phyloP scores from a whole-genome alignment of 1,284 basidiomycete genomes.

The Cutaneotrichosporon cutaneum region DNA sequence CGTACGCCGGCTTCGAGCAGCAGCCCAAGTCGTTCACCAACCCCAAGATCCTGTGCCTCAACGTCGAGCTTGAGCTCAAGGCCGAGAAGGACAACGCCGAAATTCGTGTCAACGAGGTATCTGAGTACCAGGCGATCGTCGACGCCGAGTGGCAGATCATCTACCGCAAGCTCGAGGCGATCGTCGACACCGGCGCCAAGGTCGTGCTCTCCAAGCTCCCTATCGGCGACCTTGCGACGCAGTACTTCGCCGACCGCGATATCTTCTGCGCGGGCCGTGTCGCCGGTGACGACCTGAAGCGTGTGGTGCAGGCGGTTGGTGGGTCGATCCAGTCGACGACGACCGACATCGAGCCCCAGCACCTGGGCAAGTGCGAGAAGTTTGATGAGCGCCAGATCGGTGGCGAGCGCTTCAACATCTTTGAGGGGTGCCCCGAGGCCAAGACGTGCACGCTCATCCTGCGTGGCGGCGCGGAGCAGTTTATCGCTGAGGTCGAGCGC shows the following conservation, averaged over 20 bases:
- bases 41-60: conserved; percentile 89
- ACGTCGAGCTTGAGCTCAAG: conserved; percentile 98
- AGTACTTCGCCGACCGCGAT: conserved; percentile 98
- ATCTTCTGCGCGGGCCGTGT: conserved; percentile 99
- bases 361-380: conserved; percentile 84
- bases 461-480: conserved; percentile 96
- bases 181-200: conserved; percentile 94
- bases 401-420: conserved; percentile 95
- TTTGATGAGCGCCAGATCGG: conserved; percentile 98
- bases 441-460: conserved; percentile 97
- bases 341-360: conserved; percentile 83
- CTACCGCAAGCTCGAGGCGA: conserved; percentile 93
- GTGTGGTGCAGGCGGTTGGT: conserved; percentile 94
- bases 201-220: conserved; percentile 97
- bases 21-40: conserved; percentile 92
- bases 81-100: conserved; percentile 99
- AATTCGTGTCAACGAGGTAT: conserved; percentile 92
- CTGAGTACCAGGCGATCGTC: conserved; percentile 98
- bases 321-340: conserved; percentile 94
- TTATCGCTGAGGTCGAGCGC: conserved; percentile 97
- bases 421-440: conserved; percentile 89
- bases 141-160: conserved; percentile 99
- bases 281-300: conserved; percentile 81
- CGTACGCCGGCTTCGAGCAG: conserved; percentile 98
- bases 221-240: conserved; percentile 97